Evolutionary conservation across 2,329 filamentous ascomycete genomes (phyloP), one percentile per base, ranked within the genome.

Genomic region (Diaporthe aspalathi): DNA sequence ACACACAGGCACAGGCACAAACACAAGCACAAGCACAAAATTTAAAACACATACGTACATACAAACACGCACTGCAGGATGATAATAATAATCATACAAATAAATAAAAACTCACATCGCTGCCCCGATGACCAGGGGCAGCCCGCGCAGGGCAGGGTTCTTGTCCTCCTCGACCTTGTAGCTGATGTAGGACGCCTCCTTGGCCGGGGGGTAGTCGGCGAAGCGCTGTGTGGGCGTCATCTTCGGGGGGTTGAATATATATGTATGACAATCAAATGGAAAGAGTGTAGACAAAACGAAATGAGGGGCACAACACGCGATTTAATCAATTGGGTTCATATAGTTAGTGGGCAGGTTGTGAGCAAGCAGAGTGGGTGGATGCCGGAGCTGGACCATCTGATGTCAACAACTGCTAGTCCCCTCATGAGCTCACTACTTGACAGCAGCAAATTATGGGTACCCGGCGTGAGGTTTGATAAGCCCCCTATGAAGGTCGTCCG

Each of bases 121-220:
- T 1, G 79, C 76, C 0, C 87, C 89, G 66, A 91, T 83, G 35
- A 88, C 84, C 60, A 97, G 83, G 9, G 90, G 80, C 40, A 86
- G 81, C 6, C 94, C 94, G 69, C 91, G 86, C 74, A 97, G 83
- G 1, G 90, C 86, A 0, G 94, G 93, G 78, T 95, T 94, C 50
- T 87, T 85, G 73, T 90, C 87, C 40, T 84, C 79, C 27, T 78
- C 79, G 57, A 22, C 73, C 22, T 73, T 75, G 69, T 79, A 81
- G 27, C 73, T 74, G 43, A 80, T 74, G 12, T 78, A 74, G n/a
- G 81, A 80, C 12, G 80, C 79, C 71, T 81, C 79, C 29, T 82
- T 77, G 16, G 83, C 79, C 35, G 77, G 79, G 63, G 85, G 85
- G 68, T 87, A 85, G 74, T 85, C 80, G 73, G 80, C 79, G 73